A percentile compares a stretch with the other conserved stretches of the same genome.
Evolutionary conservation across 2,329 filamentous ascomycete species (phyloP).

Genomic region (Chaetothyriales sp.): DNA sequence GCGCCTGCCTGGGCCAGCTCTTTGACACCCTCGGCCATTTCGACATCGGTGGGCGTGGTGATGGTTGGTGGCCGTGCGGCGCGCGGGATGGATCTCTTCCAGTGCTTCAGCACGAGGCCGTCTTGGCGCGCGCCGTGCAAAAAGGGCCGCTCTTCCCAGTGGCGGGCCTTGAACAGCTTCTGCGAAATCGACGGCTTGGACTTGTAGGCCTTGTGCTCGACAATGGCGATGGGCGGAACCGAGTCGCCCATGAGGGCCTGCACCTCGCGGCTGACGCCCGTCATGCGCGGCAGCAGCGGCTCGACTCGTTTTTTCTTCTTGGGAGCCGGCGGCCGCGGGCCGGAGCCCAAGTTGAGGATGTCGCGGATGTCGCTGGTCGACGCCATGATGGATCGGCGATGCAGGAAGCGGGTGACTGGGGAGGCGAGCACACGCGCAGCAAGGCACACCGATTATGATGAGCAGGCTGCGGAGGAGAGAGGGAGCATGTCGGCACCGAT

Average conservation of each 20-base stretch:
- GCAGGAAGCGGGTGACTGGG: neutral
- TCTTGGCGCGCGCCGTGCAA: slow-evolving; percentile 64
- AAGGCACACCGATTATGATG: no score
- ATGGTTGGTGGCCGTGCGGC: slow-evolving; percentile 9
- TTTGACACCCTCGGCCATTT: slow-evolving; percentile 18
- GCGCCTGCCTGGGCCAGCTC: slow-evolving; percentile 24
- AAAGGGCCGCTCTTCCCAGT: slow-evolving; percentile 40
- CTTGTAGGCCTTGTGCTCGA: slow-evolving; percentile 38
- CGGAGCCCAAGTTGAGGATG: slow-evolving; percentile 66
- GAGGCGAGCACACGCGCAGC: no score
- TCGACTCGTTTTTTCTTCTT: slow-evolving; percentile 62
- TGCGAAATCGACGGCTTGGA: slow-evolving; percentile 17
- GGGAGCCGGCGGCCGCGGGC: slow-evolving; percentile 40
- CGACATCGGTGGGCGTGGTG: slow-evolving; percentile 20
- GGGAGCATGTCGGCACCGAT: neutral
- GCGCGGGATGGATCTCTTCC: slow-evolving; percentile 50
- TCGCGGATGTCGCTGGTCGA: slow-evolving; percentile 72
- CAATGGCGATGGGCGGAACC: slow-evolving; percentile 39
- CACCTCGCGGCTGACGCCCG: slow-evolving; percentile 38
- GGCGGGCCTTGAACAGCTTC: slow-evolving; percentile 16
- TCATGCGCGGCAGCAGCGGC: slow-evolving; percentile 31
- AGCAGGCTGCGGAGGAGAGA: neutral
- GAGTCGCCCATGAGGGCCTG: slow-evolving; percentile 37
- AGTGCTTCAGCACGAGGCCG: slow-evolving; percentile 61
- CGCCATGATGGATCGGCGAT: slow-evolving; percentile 35